phyloP scores from a whole-genome alignment of 345 rosid species.

The Aquilaria yunnanensis region DNA sequence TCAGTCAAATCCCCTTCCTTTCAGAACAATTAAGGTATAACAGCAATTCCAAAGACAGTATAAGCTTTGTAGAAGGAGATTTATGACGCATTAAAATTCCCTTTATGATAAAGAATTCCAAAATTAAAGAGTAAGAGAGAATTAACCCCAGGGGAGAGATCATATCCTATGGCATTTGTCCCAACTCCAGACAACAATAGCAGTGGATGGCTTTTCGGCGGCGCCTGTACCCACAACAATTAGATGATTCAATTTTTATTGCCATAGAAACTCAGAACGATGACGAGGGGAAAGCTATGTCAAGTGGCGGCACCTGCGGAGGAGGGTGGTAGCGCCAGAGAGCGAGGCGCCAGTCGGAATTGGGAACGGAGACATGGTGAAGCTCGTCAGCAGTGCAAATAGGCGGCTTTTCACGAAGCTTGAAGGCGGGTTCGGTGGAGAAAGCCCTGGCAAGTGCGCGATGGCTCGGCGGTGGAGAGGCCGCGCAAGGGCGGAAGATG shows the following conservation, averaged over 20 bases:
- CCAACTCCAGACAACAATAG: constrained; percentile 91
- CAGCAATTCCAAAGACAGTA: no score
- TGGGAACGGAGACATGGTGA: constrained; percentile 63
- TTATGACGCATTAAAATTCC: no score
- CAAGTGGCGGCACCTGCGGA: constrained; percentile 24
- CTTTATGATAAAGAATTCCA: no score
- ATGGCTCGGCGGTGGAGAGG: constrained; percentile 13
- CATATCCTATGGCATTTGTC: constrained; percentile 92
- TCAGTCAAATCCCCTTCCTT: no score
- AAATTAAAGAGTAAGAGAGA: neutral
- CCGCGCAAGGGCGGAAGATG: constrained; percentile 24
- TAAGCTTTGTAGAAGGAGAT: neutral
- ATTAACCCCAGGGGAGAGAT: constrained; percentile 68
- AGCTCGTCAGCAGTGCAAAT: constrained; percentile 96
- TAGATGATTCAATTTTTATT: no score
- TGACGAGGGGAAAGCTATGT: no score
- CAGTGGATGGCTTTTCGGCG: constrained; percentile 78
- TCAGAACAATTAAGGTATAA: no score
- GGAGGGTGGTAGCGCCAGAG: constrained; percentile 85
- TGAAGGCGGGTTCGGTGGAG: constrained; percentile 12
- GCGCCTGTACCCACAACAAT: constrained; percentile 36
- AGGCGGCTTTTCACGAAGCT: constrained; percentile 44
- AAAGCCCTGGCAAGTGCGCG: constrained; percentile 17
- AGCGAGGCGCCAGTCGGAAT: constrained; percentile 83
- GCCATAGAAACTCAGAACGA: no score